phyloP scores from a whole-genome alignment of 2,329 filamentous ascomycete species.

The Aspergillus pseudotamarii region DNA sequence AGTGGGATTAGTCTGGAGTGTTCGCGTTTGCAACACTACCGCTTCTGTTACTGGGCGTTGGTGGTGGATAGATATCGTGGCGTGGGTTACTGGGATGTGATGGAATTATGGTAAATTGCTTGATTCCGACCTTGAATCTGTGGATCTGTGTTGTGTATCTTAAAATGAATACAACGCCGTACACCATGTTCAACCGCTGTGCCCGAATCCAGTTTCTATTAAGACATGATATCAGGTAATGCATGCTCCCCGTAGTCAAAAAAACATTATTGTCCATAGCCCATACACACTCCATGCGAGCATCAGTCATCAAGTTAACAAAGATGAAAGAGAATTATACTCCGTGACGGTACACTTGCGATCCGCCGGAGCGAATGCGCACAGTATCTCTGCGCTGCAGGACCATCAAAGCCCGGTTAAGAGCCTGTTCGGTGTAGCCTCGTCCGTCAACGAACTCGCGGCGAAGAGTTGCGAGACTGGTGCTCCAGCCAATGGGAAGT shows the following conservation, averaged over 20 bases:
- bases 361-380: constrained; percentile 52
- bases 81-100: background rate
- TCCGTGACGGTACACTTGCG: constrained; percentile 52
- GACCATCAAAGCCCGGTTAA: constrained; percentile 83
- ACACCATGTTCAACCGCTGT: constrained; percentile 22
- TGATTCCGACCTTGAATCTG: background rate
- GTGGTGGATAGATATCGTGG: background rate
- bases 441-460: constrained; percentile 91
- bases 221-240: constrained; percentile 15
- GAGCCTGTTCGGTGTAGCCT: constrained; percentile 82
- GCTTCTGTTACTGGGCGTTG: background rate
- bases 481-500: constrained; percentile 93
- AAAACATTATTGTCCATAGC: constrained; percentile 7
- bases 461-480: constrained; percentile 80
- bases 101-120: background rate
- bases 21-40: background rate
- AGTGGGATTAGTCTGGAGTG: background rate
- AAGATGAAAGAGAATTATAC: constrained; percentile 32
- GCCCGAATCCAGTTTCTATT: constrained; percentile 19
- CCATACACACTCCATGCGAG: constrained; percentile 9
- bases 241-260: constrained; percentile 6
- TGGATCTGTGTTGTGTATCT: constrained; percentile 13
- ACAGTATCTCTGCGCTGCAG: constrained; percentile 81
- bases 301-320: constrained; percentile 13
- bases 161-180: constrained; percentile 18